Base-by-base conservation (phyloP, 306 rosid species). In the Begonia masoniana region DNA sequence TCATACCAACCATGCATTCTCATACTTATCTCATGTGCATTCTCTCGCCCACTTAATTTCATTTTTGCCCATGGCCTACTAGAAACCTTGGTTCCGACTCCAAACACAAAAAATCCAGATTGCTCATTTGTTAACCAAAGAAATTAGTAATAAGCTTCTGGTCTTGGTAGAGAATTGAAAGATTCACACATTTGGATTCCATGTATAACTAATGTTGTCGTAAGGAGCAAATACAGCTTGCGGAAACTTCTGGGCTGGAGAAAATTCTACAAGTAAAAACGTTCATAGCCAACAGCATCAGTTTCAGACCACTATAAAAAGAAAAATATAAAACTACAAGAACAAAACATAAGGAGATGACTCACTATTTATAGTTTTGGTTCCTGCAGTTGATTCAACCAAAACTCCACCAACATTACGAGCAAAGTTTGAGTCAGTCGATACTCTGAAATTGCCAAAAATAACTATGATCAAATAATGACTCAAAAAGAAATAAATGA, bases 241-340 rank as follows among this genome's bases (percentile, higher is more conserved):
- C 12, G 97, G 97, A 73, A 85, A 88, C 81, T 78, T 88, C 19
- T 45, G 65, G 52, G 82, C 87, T 0, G 95, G 97, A 74, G 95
- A 88, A 64, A 85, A 85, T 58, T 87, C 97, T 88, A 75, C 71
- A 68, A 15, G 11, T 36, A 56, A 66, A 60, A 54, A 56, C 54
- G 62, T n/a, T 52, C 50, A 41, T 21, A 2, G 42, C 51, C 31
- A 24, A 23, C 35, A 52, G 24, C 45, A 52, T 35, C 65, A 52
- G 41, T 42, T 41, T 46, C 41, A 50, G 41, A 17, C 24, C 15
- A 50, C 14, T 59, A 10, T 12, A 57, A 9, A 12, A 31, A 56
- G 39, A 55, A 39, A 6, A 17, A 74, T 13, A 59, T 9, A 13
- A 46, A 64, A 43, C 63, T 6, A 39, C 4, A 46, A 26, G 5